Evolutionary conservation across 306 rosid species (phyloP).

Genomic region (Begonia peltatifolia): DNA sequence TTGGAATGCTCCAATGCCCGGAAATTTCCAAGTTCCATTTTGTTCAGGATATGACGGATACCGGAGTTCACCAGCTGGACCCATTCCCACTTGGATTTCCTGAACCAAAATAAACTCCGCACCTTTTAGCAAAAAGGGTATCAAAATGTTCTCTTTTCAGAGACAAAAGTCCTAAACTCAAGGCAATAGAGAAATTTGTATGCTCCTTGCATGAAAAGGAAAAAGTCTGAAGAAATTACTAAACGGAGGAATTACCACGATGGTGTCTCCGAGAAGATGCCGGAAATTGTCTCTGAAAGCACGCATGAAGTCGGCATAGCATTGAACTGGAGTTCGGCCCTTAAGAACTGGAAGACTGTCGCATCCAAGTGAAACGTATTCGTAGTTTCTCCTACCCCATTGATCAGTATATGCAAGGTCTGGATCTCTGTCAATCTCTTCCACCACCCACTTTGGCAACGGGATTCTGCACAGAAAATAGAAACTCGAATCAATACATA

Average conservation of each 20-base stretch:
- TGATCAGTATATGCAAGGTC: constrained; percentile 93
- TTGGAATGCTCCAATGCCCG: constrained; percentile 96
- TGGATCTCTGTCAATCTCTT: constrained; percentile 57
- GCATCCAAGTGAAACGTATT: constrained; percentile 74
- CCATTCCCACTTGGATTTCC: constrained; percentile 99
- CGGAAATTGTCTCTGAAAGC: constrained; percentile 74
- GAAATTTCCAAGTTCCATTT: constrained; percentile 82
- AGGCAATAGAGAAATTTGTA: neutral
- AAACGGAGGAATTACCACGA: constrained; percentile 41
- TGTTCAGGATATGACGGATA: constrained; percentile 95
- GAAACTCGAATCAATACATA: too few species aligned
- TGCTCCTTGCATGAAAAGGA: neutral
- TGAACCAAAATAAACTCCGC: constrained; percentile 9
- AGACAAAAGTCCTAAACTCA: neutral
- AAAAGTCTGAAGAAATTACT: neutral
- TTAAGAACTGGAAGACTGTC: constrained; percentile 81
- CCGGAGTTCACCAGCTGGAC: constrained; percentile 98
- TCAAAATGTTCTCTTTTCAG: neutral
- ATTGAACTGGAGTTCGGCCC: constrained; percentile 85
- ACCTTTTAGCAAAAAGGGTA: neutral
- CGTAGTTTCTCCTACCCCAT: constrained; percentile 87
- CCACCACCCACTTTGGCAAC: constrained; percentile 79
- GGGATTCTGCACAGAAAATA: constrained; percentile 51
- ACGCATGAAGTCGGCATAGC: constrained; percentile 87
- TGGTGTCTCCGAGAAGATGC: constrained; percentile 76